phyloP scores from a whole-genome alignment of 139 green algal species.

The Coelastrella sp. region DNA sequence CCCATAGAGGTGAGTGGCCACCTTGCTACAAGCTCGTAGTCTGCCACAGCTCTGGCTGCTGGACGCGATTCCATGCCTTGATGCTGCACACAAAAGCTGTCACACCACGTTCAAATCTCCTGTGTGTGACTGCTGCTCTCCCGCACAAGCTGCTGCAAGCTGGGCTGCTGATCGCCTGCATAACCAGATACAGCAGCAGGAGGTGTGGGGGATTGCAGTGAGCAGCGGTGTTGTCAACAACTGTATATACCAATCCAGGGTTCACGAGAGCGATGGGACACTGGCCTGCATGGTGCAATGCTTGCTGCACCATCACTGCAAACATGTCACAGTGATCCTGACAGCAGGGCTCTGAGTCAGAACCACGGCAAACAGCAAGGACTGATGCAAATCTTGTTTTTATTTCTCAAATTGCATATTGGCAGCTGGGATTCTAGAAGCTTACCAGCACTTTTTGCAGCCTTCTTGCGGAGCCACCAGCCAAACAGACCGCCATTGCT shows the following conservation, averaged over 20 bases:
- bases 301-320: neutral
- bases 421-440: neutral
- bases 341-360: neutral
- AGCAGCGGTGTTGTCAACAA: too few relatives aligned
- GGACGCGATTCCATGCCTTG: too few relatives aligned
- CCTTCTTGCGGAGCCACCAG: constrained; percentile 36
- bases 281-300: too few relatives aligned
- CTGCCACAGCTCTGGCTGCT: too few relatives aligned
- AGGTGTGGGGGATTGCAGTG: too few relatives aligned
- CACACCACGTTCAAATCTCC: constrained; percentile 22
- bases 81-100: neutral
- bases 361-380: neutral
- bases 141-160: constrained; percentile 43
- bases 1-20: too few relatives aligned
- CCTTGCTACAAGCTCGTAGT: too few relatives aligned
- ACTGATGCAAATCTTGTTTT: neutral
- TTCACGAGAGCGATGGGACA: too few relatives aligned
- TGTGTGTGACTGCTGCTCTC: constrained; percentile 23
- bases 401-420: neutral
- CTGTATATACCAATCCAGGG: too few relatives aligned
- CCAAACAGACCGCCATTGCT: constrained; percentile 14
- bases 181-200: neutral
- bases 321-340: neutral
- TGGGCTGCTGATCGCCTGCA: constrained; percentile 33
- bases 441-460: neutral